A percentile compares a stretch with the other conserved stretches of the same genome.
Evolutionary conservation across 2,329 filamentous ascomycete genomes (phyloP).

Genomic region (Lecanicillium sp.): DNA sequence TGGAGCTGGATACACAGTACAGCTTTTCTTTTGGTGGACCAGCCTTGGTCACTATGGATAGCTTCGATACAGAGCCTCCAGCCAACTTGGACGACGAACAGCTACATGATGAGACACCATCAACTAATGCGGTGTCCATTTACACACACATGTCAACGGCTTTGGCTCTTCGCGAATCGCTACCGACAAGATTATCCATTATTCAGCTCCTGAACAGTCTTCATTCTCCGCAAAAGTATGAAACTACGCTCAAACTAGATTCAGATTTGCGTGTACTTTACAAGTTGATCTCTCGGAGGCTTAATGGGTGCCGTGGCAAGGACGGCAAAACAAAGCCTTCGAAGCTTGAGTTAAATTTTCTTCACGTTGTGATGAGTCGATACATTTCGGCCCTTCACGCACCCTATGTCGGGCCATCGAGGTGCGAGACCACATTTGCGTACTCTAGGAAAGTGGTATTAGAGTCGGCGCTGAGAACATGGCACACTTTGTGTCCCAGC

Average conservation of each 20-base stretch:
- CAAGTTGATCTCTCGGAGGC: constrained; percentile 26
- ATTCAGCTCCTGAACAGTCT: constrained; percentile 36
- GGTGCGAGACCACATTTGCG: constrained; percentile 36
- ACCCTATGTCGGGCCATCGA: constrained; percentile 35
- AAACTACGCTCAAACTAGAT: constrained; percentile 36
- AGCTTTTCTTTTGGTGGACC: constrained; percentile 38
- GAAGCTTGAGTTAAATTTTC: constrained; percentile 33
- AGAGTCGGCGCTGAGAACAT: constrained; percentile 40
- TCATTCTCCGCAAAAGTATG: constrained; percentile 27
- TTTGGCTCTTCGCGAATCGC: constrained; percentile 32
- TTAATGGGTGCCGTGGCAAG: constrained; percentile 18
- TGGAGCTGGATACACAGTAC: constrained; percentile 38
- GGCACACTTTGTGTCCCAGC: constrained; percentile 27
- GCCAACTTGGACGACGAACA: constrained; percentile 44
- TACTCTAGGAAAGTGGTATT: constrained; percentile 41
- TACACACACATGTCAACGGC: constrained; percentile 34
- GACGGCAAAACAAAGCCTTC: constrained; percentile 15
- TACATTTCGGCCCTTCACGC: constrained; percentile 50
- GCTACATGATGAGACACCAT: constrained; percentile 22
- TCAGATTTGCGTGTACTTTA: constrained; percentile 32
- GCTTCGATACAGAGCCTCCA: constrained; percentile 42
- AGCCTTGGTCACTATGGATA: constrained; percentile 32
- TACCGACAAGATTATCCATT: constrained; percentile 35
- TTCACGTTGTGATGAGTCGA: constrained; percentile 45
- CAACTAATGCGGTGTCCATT: constrained; percentile 21